Evolutionary conservation across 1,139 yeast genomes (phyloP), one percentile per base, ranked within the genome.

Genomic region (Protomyces arabidopsidicola): DNA sequence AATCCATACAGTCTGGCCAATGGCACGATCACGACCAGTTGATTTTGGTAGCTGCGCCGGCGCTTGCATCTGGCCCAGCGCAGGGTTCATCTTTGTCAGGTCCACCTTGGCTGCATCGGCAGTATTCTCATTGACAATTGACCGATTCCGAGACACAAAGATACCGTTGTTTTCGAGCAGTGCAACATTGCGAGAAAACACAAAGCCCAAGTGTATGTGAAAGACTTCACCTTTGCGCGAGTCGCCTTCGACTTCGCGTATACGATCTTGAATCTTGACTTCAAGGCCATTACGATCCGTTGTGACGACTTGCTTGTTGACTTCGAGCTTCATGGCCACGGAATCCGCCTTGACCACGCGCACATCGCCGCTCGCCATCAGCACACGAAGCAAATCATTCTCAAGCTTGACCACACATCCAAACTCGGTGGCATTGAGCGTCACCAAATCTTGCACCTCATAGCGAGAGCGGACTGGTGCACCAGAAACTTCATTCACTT

Each of bases 341-440:
- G 95, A 86, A 16, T 88, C 83, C 48, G 96, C 95, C 56, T 87
- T 82, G 42, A 90, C 83, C 10, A 84, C 81, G 42, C 87, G 75
- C 5, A 87, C 78, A 71, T 91, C 84, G 35, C 97, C 97, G 71
- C 89, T 95, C 45, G 91, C 86, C 45, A 90, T 85, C 66, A 93
- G 78, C n/a, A 93, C 86, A 55, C 86, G 85, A 71, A 89, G 88
- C 16, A 88, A 80, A 68, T 88, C 96, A 70, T 90, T 88, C 71
- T 93, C 98, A 16, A 96, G 93, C 71, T 86, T 87, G 66, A 90
- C 86, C 68, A 93, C 86, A 71, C 95, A 90, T 68, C 97, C 98
- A 31, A 90, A 96, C 12, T 84, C 82, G 62, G 89, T 87, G 1
- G 95, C 87, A 75, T 89, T 90, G 68, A 95, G 79, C 74, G 90